Percentiles rank a stretch among this genome's conserved stretches.
These are phyloP conservation scores for Solanum aculeatissimum DNA, from an alignment of 305 asterid species.

Conservation along the genomic window DNA sequence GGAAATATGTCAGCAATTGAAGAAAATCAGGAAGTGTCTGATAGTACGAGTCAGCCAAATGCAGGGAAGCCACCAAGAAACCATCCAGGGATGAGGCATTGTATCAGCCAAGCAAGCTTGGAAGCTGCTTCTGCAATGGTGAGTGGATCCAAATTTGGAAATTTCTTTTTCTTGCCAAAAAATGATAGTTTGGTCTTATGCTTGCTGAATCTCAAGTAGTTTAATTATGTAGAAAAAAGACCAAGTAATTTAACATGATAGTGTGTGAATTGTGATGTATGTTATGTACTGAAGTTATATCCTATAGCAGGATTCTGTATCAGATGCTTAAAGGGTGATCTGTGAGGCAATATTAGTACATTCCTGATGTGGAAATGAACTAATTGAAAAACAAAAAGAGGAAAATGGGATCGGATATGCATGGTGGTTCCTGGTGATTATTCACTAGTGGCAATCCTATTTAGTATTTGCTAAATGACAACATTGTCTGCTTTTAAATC, in stretches of 20 bases:
- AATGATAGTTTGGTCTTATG: not conserved
- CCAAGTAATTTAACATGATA: not conserved
- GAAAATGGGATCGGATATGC: not conserved
- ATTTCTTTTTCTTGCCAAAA: not conserved
- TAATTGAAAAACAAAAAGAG: not conserved
- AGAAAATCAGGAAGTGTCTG: constrained; percentile 26
- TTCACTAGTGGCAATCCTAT: not conserved
- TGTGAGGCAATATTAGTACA: not conserved
- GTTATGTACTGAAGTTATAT: not conserved
- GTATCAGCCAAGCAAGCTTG: constrained; percentile 71
- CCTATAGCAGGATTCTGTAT: not conserved
- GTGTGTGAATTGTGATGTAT: not conserved
- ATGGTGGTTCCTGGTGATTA: not conserved
- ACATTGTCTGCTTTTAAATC: not conserved
- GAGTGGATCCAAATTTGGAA: constrained; percentile 20
- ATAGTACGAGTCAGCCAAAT: constrained; percentile 34
- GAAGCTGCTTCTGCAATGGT: constrained; percentile 47
- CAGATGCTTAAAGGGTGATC: not conserved
- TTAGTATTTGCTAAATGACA: not conserved
- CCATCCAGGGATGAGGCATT: constrained; percentile 61
- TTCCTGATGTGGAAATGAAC: not conserved
- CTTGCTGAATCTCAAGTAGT: not conserved
- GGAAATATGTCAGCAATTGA: constrained; percentile 23
- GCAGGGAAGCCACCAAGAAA: constrained; percentile 55
- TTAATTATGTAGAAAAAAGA: not conserved